Evolutionary conservation across 495 filamentous ascomycete species (phyloP), one percentile per base, ranked within the genome.

Genomic region (Neurospora tetrasperma): DNA sequence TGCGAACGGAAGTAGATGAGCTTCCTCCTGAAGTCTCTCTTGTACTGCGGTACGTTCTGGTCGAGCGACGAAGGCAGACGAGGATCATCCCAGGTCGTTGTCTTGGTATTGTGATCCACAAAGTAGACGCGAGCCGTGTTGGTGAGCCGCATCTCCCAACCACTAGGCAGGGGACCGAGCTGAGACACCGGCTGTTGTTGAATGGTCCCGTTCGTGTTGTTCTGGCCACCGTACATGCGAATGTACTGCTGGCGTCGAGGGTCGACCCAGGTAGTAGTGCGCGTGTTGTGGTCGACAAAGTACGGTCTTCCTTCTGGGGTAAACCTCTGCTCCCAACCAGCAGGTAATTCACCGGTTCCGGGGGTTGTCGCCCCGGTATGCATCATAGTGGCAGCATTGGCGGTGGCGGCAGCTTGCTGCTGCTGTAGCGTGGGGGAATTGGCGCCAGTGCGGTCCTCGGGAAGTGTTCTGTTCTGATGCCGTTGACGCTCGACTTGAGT

Each of bases 251-350:
- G 95, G 69, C 96, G 91, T 71, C 96, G 91, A 39, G 96, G 96
- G 80, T 99, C 96, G n/a, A 99, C 96, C 96, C 96, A 99, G 6
- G 96, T 99, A 9, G 96, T 99, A 6, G 96, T 98, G 71, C 96
- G 90, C 18, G 96, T 98, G 81, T 98, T 99, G 83, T 99, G 96
- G 80, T 99, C 96, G n/a, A 99, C 96, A 82, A 98, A 99, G 81
- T 99, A 99, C 27, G 94, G 84, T 70, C 96, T 88, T 40, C 95
- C 95, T 85, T 99, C 96, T 3, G 96, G 94, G 5, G 96, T 99
- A 79, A 92, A 93, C 75, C 96, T 87, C 79, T 98, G 94, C 81
- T 99, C 96, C 96, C 96, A 99, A 42, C 94, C 93, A 42, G 96
- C 89, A 23, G 96, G 96, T 73, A 98, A 90, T 83, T 98, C 96